Conservation (phyloP, 345 rosid genomes). For the Excoecaria cochinchinensis region DNA sequence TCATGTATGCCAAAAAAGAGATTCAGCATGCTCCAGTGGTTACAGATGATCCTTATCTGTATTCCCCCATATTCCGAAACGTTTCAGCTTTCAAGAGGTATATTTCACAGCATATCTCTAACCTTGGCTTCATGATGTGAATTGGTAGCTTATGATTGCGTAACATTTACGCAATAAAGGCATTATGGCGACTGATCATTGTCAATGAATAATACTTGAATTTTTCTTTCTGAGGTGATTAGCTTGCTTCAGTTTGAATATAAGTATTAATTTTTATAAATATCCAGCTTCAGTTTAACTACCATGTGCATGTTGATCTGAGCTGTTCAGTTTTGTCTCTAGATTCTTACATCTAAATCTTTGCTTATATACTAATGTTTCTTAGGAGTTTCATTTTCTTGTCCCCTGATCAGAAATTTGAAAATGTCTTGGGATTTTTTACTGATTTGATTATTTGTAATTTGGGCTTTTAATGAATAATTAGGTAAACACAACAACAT, state of each 20-base stretch:
- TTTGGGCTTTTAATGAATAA: neutral
- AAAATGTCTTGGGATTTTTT: neutral
- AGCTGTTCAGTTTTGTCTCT: neutral
- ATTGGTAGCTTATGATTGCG: neutral
- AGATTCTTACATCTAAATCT: neutral
- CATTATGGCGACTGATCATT: neutral
- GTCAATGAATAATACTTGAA: neutral
- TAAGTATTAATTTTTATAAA: neutral
- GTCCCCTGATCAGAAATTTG: neutral
- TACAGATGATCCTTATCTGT: slow-evolving; percentile 48
- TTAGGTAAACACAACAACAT: neutral
- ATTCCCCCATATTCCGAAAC: slow-evolving; percentile 58
- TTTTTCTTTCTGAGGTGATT: neutral
- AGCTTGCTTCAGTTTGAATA: neutral
- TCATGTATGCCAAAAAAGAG: slow-evolving; percentile 64
- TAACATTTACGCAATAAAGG: neutral
- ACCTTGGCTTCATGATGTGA: neutral
- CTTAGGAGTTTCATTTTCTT: neutral
- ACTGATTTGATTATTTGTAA: neutral
- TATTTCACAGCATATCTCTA: neutral
- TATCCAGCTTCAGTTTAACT: neutral
- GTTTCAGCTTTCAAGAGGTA: slow-evolving; percentile 76
- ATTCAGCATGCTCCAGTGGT: slow-evolving; percentile 47
- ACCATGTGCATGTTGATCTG: neutral
- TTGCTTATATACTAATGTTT: neutral